Percentiles rank a stretch among this genome's conserved stretches.
Conservation (phyloP, 2,329 filamentous ascomycete species). For the Fusarium dlaminii region DNA sequence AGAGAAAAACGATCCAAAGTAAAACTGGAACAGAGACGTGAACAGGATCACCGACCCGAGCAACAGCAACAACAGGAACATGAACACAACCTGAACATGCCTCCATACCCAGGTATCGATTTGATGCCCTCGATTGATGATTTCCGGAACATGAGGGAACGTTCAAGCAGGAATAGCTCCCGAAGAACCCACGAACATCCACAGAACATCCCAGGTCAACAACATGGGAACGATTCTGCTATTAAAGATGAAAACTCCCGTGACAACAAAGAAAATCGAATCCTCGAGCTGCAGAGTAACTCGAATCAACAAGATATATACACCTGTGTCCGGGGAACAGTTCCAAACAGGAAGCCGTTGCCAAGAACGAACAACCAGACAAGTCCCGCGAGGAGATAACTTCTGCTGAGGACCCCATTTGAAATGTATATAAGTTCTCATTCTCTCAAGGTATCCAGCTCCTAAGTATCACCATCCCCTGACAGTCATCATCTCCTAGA, state of each 20-base stretch:
- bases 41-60: background rate
- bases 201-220: background rate
- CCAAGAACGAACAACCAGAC: background rate
- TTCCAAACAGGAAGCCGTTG: background rate
- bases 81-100: accelerated
- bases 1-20: accelerated
- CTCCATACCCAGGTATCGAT: accelerated
- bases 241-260: background rate
- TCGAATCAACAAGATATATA: background rate
- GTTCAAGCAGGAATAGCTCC: accelerated
- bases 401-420: background rate
- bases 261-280: background rate
- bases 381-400: background rate
- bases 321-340: background rate
- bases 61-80: background rate
- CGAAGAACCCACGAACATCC: background rate
- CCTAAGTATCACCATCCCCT: background rate
- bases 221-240: accelerated
- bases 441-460: too few relatives aligned
- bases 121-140: accelerated
- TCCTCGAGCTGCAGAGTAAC: background rate
- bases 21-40: background rate
- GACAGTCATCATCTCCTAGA: background rate
- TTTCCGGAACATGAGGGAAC: accelerated
- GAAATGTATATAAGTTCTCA: background rate